Base-by-base conservation (phyloP, 495 filamentous ascomycete genomes). In the Daldinia grandis region DNA sequence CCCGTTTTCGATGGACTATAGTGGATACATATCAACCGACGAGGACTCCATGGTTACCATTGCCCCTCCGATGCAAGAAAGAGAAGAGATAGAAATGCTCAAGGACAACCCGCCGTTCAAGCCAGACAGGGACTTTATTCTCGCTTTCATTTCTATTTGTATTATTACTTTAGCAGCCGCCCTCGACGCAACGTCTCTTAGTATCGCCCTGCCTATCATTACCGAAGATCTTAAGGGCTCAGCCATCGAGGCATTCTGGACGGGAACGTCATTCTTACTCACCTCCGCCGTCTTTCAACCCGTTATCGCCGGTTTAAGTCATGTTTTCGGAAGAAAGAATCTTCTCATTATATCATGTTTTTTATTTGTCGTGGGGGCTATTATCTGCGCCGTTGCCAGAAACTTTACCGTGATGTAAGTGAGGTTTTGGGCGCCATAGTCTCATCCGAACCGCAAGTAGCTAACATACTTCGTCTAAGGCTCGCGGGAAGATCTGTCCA, bases 1-100 rank as follows among this genome's bases (percentile, higher is more conserved):
- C 12, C 56, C 56, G 12, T 59, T 59, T 24, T 42, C 56, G 37
- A 44, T 59, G 56, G 56, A 59, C 38, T 59, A 59, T 7, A 59
- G 56, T 7, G 56, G 56, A 28, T 59, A 59, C 25, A 59, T 59
- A 59, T 59, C 56, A 15, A 59, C 37, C 17, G 37, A 59, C 25
- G 37, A 59, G 17, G 37, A 59, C 35, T 59, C 56, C 0, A 44
- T 33, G 21, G 33, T 44, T 14, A 42, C 27, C 4, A 59, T 47
- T 4, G 17, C 42, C 9, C 30, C 37, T 14, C 35, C 15, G 35
- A 19, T 24, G 9, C 35, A 30, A 12, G 35, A 28, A 0, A 25
- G 19, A 21, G 19, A 38, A 40, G 37, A n/a, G 4, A 19, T 35
- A 21, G 31, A 40, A 25, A 25, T 37, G 5, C 55, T 15, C 9